Percentiles rank a stretch among this genome's conserved stretches.
Evolutionary conservation across 139 green algal species (phyloP).

Genomic region (Zygnema cylindricum): DNA sequence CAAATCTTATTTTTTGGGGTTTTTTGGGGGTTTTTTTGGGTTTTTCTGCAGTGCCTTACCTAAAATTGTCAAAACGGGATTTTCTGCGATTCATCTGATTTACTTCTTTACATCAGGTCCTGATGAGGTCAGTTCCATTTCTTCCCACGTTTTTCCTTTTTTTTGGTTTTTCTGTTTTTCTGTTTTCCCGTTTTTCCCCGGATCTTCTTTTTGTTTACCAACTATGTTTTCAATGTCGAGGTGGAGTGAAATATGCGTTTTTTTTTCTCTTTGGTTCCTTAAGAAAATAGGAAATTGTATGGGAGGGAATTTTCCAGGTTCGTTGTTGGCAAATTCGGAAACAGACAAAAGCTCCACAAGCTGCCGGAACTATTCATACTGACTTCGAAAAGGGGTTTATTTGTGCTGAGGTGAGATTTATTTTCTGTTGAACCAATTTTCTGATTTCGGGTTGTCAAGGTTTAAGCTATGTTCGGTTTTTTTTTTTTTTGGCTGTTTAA

Average conservation of each 20-base stretch:
- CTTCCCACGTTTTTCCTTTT: background rate
- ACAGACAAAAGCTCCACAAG: conserved; percentile 80
- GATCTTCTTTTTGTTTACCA: background rate
- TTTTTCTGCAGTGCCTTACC: conserved; percentile 64
- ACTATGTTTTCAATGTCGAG: background rate
- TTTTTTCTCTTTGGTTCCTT: background rate
- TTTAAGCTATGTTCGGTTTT: too few relatives aligned
- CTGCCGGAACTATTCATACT: conserved; percentile 93
- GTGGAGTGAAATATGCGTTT: background rate
- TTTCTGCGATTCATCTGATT: conserved; percentile 91
- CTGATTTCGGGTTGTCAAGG: too few relatives aligned
- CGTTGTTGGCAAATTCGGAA: conserved; percentile 62
- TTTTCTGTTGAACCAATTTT: too few relatives aligned
- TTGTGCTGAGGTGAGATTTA: conserved; percentile 94
- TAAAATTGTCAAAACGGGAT: conserved; percentile 97
- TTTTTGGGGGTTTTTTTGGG: conserved; percentile 1
- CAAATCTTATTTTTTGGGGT: background rate
- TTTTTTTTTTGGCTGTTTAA: too few relatives aligned
- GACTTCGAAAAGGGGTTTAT: conserved; percentile 99
- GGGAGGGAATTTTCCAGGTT: conserved; percentile 29
- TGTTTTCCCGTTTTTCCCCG: background rate
- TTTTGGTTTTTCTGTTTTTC: background rate
- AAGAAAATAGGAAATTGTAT: background rate
- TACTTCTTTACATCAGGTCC: conserved; percentile 99
- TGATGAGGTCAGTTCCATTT: conserved; percentile 88